phyloP scores from a whole-genome alignment of 2,329 filamentous ascomycete genomes.

The Epichloe sibirici region DNA sequence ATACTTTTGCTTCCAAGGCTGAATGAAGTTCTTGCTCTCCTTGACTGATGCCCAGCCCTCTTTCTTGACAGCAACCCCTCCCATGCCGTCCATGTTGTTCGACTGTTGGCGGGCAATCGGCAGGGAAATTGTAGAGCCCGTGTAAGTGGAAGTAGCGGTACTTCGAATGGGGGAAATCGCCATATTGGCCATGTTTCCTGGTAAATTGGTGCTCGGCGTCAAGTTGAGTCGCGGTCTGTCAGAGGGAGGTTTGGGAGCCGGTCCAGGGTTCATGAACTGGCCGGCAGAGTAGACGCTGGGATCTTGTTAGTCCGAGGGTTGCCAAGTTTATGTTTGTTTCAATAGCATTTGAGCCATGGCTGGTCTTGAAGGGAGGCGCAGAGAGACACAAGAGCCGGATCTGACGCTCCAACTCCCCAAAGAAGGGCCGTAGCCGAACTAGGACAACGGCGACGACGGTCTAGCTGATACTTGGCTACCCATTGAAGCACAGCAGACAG shows the following conservation, averaged over 20 bases:
- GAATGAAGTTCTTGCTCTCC: constrained; percentile 78
- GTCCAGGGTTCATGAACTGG: constrained; percentile 93
- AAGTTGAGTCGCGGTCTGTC: constrained; percentile 73
- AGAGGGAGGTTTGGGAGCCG: constrained; percentile 78
- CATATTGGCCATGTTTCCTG: constrained; percentile 70
- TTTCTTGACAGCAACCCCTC: constrained; percentile 63
- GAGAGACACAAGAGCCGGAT: neutral
- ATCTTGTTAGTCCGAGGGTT: constrained; percentile 4
- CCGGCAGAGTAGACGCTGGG: constrained; percentile 44
- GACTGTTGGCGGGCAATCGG: constrained; percentile 54
- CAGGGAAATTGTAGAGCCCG: constrained; percentile 59
- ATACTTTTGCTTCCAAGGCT: constrained; percentile 81
- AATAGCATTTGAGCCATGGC: neutral
- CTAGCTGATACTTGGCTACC: neutral
- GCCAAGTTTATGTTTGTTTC: neutral
- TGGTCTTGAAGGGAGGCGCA: neutral
- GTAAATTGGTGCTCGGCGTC: constrained; percentile 61
- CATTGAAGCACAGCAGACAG: neutral
- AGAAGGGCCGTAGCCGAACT: neutral
- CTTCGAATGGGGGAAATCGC: constrained; percentile 57
- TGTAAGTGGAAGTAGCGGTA: constrained; percentile 53
- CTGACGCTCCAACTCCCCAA: neutral
- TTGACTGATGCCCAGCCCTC: constrained; percentile 78
- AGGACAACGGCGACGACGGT: neutral
- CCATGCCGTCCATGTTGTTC: constrained; percentile 48